Percentiles rank a stretch among this genome's conserved stretches.
Conservation (phyloP, 2,329 filamentous ascomycete species). For the Calonectria pteridis region DNA sequence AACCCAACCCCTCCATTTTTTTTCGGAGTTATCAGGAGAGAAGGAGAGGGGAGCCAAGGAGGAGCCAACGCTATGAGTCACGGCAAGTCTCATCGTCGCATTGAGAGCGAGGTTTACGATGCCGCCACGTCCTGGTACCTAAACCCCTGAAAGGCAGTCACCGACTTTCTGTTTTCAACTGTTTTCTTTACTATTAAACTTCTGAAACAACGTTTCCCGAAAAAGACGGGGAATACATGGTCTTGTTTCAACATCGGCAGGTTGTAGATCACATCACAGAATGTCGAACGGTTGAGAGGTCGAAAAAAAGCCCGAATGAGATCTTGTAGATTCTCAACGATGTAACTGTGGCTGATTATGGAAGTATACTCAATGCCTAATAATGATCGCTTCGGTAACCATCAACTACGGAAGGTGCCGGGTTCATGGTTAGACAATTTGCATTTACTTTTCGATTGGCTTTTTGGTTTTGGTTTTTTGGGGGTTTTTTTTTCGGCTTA, state of each 20-base stretch:
- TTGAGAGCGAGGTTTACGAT: not conserved
- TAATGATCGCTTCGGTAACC: not conserved
- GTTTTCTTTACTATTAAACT: not conserved
- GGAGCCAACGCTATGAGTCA: not conserved
- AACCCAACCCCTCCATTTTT: not conserved
- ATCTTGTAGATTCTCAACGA: not conserved
- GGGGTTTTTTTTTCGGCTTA: not conserved
- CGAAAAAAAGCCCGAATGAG: not conserved
- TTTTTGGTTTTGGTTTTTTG: not conserved
- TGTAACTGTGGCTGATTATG: not conserved
- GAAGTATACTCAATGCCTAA: not conserved
- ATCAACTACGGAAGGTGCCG: not conserved
- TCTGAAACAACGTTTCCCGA: not conserved
- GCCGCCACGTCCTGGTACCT: not conserved
- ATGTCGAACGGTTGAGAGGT: not conserved
- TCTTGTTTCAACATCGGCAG: not conserved
- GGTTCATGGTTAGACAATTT: too few species aligned
- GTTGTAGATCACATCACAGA: too few species aligned
- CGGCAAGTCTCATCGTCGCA: not conserved
- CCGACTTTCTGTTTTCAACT: not conserved
- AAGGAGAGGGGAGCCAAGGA: not conserved
- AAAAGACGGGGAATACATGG: too few species aligned
- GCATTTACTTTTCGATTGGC: not conserved
- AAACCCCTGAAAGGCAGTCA: not conserved
- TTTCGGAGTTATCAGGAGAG: not conserved